Evolutionary conservation across 441 rosid species (phyloP).

Genomic region (Pelargonium citronellum): DNA sequence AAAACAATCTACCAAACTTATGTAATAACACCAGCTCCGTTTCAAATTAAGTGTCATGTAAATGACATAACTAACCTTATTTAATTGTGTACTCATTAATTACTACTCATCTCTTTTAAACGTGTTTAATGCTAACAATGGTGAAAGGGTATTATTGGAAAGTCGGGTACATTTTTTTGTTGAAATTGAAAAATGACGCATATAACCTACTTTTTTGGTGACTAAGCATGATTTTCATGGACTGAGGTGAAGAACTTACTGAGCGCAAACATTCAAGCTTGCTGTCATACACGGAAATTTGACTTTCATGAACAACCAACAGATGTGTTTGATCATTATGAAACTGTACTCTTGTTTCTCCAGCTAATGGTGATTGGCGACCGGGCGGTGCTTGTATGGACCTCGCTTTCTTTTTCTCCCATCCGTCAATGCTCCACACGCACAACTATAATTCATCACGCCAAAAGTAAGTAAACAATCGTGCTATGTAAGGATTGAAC

Average conservation of each 20-base stretch:
- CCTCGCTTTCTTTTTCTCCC: conserved; percentile 84
- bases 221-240: too few species aligned
- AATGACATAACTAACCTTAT: too few species aligned
- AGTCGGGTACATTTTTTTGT: too few species aligned
- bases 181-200: too few species aligned
- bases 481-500: neutral
- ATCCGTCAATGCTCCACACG: conserved; percentile 90
- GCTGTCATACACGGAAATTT: conserved; percentile 78
- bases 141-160: too few species aligned
- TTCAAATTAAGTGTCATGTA: too few species aligned
- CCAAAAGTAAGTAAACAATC: neutral
- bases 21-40: too few species aligned
- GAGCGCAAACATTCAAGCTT: conserved; percentile 60
- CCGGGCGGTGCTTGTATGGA: conserved; percentile 73
- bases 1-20: too few species aligned
- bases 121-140: too few species aligned
- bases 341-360: conserved; percentile 94
- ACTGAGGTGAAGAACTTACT: conserved; percentile 35
- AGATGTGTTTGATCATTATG: conserved; percentile 88
- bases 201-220: too few species aligned
- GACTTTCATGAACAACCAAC: conserved; percentile 90
- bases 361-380: conserved; percentile 47
- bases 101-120: too few species aligned
- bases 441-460: conserved; percentile 48
- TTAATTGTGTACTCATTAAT: too few species aligned